Evolutionary conservation across 495 filamentous ascomycete species (phyloP).

Genomic region (Pseudotulostoma volvatum): DNA sequence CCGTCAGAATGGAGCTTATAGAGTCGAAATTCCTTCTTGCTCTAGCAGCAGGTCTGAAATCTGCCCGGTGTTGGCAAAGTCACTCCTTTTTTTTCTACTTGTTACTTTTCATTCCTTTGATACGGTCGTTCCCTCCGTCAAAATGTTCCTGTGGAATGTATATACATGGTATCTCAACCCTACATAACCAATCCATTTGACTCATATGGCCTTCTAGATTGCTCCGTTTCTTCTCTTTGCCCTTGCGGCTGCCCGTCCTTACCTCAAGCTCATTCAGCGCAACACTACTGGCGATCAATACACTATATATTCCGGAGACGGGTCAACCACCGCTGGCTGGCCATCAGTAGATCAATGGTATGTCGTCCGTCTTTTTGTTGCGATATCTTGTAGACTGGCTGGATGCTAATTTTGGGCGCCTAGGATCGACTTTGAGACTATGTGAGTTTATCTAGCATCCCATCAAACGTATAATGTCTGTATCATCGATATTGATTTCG

Average conservation of each 20-base stretch:
- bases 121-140: neutral
- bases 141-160: no score
- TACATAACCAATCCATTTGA: no score
- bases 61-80: no score
- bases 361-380: neutral
- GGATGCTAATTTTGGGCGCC: neutral
- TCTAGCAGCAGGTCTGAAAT: no score
- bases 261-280: neutral
- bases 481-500: neutral
- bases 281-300: neutral
- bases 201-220: no score
- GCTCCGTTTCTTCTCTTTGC: neutral
- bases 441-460: neutral
- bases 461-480: no score
- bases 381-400: neutral
- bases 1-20: no score
- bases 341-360: conserved; percentile 2
- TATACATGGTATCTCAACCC: no score
- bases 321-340: conserved; percentile 2
- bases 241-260: neutral
- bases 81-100: neutral
- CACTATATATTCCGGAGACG: conserved; percentile 2
- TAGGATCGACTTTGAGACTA: neutral
- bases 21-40: no score
- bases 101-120: neutral